Conservation (phyloP, 495 filamentous ascomycete species). For the Podospora conica region DNA sequence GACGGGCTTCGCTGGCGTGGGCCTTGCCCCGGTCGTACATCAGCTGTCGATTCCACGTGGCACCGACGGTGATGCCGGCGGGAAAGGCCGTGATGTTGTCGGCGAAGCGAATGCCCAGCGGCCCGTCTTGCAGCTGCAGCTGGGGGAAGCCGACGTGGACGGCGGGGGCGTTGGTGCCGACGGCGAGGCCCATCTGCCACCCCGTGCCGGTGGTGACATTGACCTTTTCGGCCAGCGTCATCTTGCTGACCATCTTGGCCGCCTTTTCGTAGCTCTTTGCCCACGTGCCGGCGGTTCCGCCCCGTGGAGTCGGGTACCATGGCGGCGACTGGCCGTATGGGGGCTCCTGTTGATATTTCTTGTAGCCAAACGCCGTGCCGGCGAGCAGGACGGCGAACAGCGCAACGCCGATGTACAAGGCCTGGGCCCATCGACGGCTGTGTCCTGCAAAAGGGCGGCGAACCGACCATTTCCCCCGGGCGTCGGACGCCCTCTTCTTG, state of each 20-base stretch:
- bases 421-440: slow-evolving; percentile 32
- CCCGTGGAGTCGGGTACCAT: slow-evolving; percentile 79
- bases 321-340: slow-evolving; percentile 56
- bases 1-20: slow-evolving; percentile 60
- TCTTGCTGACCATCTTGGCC: slow-evolving; percentile 64
- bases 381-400: slow-evolving; percentile 32
- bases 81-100: slow-evolving; percentile 63
- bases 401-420: slow-evolving; percentile 20
- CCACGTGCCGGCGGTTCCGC: slow-evolving; percentile 72
- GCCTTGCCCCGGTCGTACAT: slow-evolving; percentile 64
- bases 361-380: slow-evolving; percentile 37
- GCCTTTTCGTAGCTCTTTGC: slow-evolving; percentile 76
- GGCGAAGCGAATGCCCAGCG: slow-evolving; percentile 54
- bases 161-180: slow-evolving; percentile 81
- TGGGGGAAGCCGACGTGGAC: slow-evolving; percentile 69
- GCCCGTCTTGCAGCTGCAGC: slow-evolving; percentile 87
- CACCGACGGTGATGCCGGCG: slow-evolving; percentile 59
- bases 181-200: slow-evolving; percentile 84
- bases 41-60: slow-evolving; percentile 56
- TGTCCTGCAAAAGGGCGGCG: slow-evolving; percentile 24
- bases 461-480: slow-evolving; percentile 13
- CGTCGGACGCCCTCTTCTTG: slow-evolving; percentile 10
- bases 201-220: slow-evolving; percentile 92
- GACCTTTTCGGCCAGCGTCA: slow-evolving; percentile 88
- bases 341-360: slow-evolving; percentile 38